Evolutionary conservation across 2,329 filamentous ascomycete species (phyloP), one percentile per base, ranked within the genome.

Genomic region (Diaporthe sp.): DNA sequence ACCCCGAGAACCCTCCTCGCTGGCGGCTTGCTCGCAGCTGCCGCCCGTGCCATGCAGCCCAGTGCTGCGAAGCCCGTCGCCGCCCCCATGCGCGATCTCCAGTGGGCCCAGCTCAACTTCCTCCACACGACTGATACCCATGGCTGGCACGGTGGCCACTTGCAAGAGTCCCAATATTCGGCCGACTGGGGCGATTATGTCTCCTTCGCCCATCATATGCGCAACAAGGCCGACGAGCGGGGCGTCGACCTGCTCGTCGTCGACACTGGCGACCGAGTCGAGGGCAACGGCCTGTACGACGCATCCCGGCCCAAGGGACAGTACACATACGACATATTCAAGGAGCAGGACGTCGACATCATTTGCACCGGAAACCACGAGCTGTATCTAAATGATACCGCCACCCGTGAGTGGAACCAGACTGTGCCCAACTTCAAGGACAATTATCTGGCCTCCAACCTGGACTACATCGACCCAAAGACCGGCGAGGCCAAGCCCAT

Each of bases 141-240:
- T 85, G 96, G 97, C 80, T 99, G 97, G 97, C 93, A 97, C 82
- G 95, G 92, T 13, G 97, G 97, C 1, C 97, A 99, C 87, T 86
- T 98, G 7, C 93, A 96, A 86, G 97, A 99, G 93, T 89, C 95
- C 3, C 96, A 97, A 76, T 99, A 97, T 84, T 96, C 95, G 9
- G 96, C 95, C 62, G 97, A 99, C 84, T 98, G 97, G 95, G 97
- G 97, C 75, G 97, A 99, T 85, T 99, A 98, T 84, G 90, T 98
- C 80, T 98, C 96, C 9, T 98, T 99, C 82, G 92, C 95, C 46
- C 88, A 93, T 49, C 95, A 96, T 82, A 91, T 99, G 88, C 93
- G 91, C 74, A 89, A 92, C 78, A 92, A 91, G 81, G 95, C 95
- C 73, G 94, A 98, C 81, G 90, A 92, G 1, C 89, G 93, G 72